Percentiles rank a stretch among this genome's conserved stretches.
Conservation (phyloP, 352 stramenopile genomes). For the Elongisporangium prolatum region DNA sequence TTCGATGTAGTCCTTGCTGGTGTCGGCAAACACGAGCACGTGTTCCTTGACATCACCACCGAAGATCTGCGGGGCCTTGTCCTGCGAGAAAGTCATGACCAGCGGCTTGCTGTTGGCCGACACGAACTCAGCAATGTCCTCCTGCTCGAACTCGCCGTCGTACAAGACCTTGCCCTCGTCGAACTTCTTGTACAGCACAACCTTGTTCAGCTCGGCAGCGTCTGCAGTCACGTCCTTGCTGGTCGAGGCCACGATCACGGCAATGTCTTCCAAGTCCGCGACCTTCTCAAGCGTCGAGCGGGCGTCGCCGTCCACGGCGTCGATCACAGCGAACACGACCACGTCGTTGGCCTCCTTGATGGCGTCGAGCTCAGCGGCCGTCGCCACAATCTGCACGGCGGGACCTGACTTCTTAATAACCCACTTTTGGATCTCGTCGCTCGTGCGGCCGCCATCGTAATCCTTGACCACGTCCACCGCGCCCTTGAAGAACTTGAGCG, state of each 20-base stretch:
- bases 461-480: slow-evolving; percentile 80
- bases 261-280: slow-evolving; percentile 63
- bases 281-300: slow-evolving; percentile 75
- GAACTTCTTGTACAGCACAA: slow-evolving; percentile 87
- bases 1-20: slow-evolving; percentile 57
- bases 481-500: slow-evolving; percentile 92
- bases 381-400: slow-evolving; percentile 75
- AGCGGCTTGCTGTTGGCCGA: slow-evolving; percentile 81
- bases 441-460: slow-evolving; percentile 82
- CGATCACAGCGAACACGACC: slow-evolving; percentile 80
- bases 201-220: slow-evolving; percentile 42
- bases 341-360: slow-evolving; percentile 85
- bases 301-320: slow-evolving; percentile 67
- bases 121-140: slow-evolving; percentile 62
- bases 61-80: slow-evolving; percentile 91
- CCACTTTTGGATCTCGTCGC: slow-evolving; percentile 87
- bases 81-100: slow-evolving; percentile 88
- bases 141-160: slow-evolving; percentile 69
- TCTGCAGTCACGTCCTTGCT: slow-evolving; percentile 58
- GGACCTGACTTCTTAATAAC: slow-evolving; percentile 91
- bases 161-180: slow-evolving; percentile 80
- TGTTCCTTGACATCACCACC: slow-evolving; percentile 83
- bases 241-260: slow-evolving; percentile 73
- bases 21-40: slow-evolving; percentile 84
- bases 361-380: slow-evolving; percentile 60